A percentile compares a stretch with the other conserved stretches of the same genome.
Conservation (phyloP, 768 basidiomycete genomes). For the Boletus fagicola region DNA sequence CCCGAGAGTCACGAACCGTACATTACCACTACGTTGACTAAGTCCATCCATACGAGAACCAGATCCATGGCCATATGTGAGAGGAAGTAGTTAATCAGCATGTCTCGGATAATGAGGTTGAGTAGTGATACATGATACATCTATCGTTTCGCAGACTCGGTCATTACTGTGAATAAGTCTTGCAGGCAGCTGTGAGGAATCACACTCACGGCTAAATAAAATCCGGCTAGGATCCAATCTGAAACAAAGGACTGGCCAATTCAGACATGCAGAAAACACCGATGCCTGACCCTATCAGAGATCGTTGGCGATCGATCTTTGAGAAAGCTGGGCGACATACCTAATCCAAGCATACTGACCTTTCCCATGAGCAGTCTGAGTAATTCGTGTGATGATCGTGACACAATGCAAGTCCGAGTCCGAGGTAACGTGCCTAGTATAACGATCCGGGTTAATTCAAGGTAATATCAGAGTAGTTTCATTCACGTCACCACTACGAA, state of each 20-base stretch:
- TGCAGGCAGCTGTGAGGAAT: too few species aligned
- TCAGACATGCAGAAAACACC: background rate
- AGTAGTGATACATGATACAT: conserved; percentile 5
- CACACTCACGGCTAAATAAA: conserved; percentile 8
- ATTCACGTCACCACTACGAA: conserved; percentile 9
- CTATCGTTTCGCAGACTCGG: background rate
- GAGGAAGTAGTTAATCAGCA: background rate
- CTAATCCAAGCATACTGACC: background rate
- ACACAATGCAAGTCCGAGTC: conserved; percentile 9
- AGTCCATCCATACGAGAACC: background rate
- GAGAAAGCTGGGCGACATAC: background rate
- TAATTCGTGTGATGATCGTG: background rate
- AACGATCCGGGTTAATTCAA: background rate
- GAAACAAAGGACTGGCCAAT: background rate
- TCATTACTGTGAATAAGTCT: background rate
- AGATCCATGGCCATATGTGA: background rate
- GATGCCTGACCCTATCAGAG: background rate
- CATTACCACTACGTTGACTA: background rate
- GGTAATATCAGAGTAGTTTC: background rate
- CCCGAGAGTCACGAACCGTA: conserved; percentile 3
- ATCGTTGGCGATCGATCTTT: background rate
- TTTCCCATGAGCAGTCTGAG: background rate
- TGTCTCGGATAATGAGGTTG: background rate
- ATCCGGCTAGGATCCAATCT: background rate
- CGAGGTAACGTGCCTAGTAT: conserved; percentile 8